These are phyloP conservation scores for Eustoma russellianum DNA, from an alignment of 257 asterid species.

Conservation along the genomic window DNA sequence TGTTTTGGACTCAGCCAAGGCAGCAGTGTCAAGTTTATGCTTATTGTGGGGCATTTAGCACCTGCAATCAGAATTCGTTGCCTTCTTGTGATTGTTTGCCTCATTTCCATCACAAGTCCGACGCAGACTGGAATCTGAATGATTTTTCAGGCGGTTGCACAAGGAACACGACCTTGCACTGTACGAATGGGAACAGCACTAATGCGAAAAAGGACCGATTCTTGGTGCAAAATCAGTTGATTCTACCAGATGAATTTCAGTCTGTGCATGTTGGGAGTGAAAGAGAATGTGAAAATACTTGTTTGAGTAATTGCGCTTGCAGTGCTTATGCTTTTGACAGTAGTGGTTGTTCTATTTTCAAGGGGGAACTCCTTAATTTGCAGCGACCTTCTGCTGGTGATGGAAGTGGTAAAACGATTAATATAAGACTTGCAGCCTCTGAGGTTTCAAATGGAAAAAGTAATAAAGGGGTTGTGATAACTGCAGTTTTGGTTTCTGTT, in stretches of 20 bases:
- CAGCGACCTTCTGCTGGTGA: constrained; percentile 15
- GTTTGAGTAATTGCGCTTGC: constrained; percentile 39
- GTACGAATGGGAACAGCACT: constrained; percentile 7
- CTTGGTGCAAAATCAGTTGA: constrained; percentile 8
- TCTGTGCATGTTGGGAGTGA: constrained; percentile 12
- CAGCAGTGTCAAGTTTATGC: constrained; percentile 38
- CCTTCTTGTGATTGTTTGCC: constrained; percentile 35
- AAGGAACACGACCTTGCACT: constrained; percentile 18
- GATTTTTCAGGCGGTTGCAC: constrained; percentile 42
- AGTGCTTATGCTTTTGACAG: constrained; percentile 28
- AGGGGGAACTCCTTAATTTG: constrained; percentile 10
- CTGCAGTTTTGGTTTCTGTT: constrained; percentile 27
- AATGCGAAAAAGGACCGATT: constrained; percentile 20
- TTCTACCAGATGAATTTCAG: constrained; percentile 9
- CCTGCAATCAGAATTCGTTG: constrained; percentile 18
- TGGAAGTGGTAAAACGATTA: constrained; percentile 17
- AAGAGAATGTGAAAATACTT: constrained; percentile 27
- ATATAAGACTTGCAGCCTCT: constrained; percentile 25
- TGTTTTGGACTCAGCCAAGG: constrained; percentile 38
- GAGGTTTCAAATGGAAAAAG: constrained; percentile 17
- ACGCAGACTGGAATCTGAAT: constrained; percentile 20
- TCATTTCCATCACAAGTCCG: constrained; percentile 18
- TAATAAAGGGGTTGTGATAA: constrained; percentile 18
- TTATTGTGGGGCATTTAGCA: constrained; percentile 35
- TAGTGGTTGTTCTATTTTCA: constrained; percentile 13